Conservation (phyloP, 2,329 filamentous ascomycete species). For the Venturia pyrina region DNA sequence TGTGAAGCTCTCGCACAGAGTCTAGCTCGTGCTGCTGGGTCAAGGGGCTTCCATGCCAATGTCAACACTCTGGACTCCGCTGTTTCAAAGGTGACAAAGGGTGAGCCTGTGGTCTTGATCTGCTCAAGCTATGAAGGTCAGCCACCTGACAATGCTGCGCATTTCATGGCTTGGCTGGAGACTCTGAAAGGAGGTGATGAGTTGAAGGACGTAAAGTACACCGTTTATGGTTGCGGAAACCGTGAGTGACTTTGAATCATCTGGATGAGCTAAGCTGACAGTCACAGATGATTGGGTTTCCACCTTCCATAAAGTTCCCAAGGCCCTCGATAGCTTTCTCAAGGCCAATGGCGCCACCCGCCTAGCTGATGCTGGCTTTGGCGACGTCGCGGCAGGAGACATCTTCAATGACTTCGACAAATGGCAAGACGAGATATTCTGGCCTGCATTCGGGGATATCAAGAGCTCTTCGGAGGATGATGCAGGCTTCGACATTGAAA, state of each 20-base stretch:
- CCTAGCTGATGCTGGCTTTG: constrained; percentile 24
- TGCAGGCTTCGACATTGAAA: background rate
- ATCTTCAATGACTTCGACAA: constrained; percentile 33
- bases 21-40: constrained; percentile 25
- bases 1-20: constrained; percentile 32
- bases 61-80: constrained; percentile 26
- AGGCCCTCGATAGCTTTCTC: constrained; percentile 24
- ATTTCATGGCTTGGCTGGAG: constrained; percentile 32
- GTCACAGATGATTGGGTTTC: constrained; percentile 26
- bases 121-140: constrained; percentile 34
- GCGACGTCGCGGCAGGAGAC: constrained; percentile 28
- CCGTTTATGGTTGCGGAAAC: constrained; percentile 33
- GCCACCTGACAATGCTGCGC: constrained; percentile 32
- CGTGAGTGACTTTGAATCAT: constrained; percentile 10
- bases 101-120: constrained; percentile 29
- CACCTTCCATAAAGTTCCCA: constrained; percentile 33
- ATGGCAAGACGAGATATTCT: constrained; percentile 29
- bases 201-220: constrained; percentile 26
- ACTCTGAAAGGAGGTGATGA: constrained; percentile 19
- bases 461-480: background rate
- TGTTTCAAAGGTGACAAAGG: constrained; percentile 24
- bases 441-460: constrained; percentile 18
- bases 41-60: constrained; percentile 27
- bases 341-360: constrained; percentile 22
- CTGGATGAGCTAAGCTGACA: background rate